Evolutionary conservation across 129 eudicot species (phyloP), one percentile per base, ranked within the genome.

Genomic region (Pseudognaphalium luteoalbum): DNA sequence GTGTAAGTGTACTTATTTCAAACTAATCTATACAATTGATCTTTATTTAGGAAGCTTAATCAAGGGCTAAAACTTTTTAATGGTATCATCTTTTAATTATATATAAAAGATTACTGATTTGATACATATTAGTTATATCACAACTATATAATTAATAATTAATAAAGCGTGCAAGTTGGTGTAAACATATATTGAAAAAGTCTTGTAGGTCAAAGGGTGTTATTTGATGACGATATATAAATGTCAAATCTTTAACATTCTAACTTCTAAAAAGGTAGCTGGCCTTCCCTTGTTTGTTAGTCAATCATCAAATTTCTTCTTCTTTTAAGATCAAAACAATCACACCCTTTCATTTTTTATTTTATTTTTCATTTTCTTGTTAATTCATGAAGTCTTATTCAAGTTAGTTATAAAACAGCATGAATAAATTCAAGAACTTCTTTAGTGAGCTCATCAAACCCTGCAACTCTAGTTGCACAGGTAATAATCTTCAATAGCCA

Each of bases 361-460:
- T 10, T 44, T 19, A 15, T 32, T 50, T 41, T 41, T 9, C 2
- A 8, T 44, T 10, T 4, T 32, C 12, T 47, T 76, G 17, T 50
- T 33, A n/a, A 51, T 76, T 33, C 65, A 63, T 50, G 51, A 15
- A 58, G n/a, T 47, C 54, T 11, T 66, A 17, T 78, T 70, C 29
- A 4, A 28, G 28, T 70, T 60, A 15, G 16, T 60, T 2, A 37
- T 7, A 3, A 42, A 22, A 56, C 73, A 71, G 41, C 70, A 90
- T 90, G 96, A 33, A 70, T 77, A 87, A 84, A 33, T 19, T 83
- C 70, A 85, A 86, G 68, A 81, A 73, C 76, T 82, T 78, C 34
- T 12, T 83, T 19, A 66, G 75, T 22, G 66, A 56, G 64, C 78
- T 88, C 63, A 14, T 73, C 71, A 86, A 80, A 54, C 77, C 87